These are phyloP conservation scores for Physcomitrellopsis africana DNA, from an alignment of 225 moss, liverwort and hornwort species.

Conservation along the genomic window DNA sequence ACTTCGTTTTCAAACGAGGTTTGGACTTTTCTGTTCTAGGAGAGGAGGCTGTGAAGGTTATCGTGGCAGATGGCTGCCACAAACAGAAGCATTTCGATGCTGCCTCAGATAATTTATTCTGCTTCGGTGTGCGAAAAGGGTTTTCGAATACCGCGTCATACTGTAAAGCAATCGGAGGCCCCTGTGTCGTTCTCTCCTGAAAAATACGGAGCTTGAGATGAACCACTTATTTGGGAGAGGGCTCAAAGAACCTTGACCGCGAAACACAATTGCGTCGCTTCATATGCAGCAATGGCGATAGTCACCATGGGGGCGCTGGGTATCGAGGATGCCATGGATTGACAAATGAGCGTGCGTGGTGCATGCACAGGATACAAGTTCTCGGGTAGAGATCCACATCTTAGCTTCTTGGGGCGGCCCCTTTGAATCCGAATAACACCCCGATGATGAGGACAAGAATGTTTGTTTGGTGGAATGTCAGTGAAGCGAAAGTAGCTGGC, in stretches of 20 bases:
- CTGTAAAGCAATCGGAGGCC: constrained; percentile 33
- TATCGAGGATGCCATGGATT: constrained; percentile 8
- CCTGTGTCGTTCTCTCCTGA: constrained; percentile 45
- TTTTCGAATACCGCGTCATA: not conserved
- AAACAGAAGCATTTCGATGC: not conserved
- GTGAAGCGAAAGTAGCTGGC: not conserved
- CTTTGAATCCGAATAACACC: not conserved
- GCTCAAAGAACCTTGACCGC: constrained; percentile 43
- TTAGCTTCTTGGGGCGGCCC: constrained; percentile 3
- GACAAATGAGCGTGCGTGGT: constrained; percentile 6
- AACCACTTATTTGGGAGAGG: constrained; percentile 44
- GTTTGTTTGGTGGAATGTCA: not conserved
- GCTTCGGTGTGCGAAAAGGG: not conserved
- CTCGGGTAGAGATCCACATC: not conserved
- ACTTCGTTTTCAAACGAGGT: not conserved
- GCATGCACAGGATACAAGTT: constrained; percentile 2
- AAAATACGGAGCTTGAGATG: not conserved
- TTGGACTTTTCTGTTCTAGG: not conserved
- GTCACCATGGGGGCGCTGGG: not conserved
- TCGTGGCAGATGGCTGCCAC: not conserved
- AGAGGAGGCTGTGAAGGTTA: not conserved
- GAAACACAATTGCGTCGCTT: constrained; percentile 22
- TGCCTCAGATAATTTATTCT: not conserved
- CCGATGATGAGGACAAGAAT: not conserved
- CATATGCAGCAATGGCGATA: not conserved